Evolutionary conservation across 768 basidiomycete species (phyloP).

Genomic region (Trametes cubensis): DNA sequence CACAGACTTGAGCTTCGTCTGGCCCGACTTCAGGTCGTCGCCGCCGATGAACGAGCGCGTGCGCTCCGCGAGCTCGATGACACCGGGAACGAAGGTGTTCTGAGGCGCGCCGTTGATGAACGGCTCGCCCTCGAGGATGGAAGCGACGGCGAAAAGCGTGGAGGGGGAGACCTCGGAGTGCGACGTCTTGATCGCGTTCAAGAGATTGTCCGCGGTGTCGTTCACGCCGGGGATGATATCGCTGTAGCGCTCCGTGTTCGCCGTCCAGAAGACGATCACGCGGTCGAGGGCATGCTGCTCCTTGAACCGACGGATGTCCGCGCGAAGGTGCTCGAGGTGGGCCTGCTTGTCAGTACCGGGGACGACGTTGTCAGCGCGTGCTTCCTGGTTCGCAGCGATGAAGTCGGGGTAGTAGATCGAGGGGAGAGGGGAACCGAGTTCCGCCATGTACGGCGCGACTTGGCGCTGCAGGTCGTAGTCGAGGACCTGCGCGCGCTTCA

Average conservation of each 20-base stretch:
- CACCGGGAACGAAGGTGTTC: conserved; percentile 98
- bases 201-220: conserved; percentile 88
- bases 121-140: conserved; percentile 92
- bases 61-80: conserved; percentile 89
- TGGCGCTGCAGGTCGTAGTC: conserved; percentile 98
- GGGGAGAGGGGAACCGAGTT: conserved; percentile 81
- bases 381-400: conserved; percentile 97
- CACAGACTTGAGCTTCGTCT: conserved; percentile 96
- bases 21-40: conserved; percentile 97
- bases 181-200: conserved; percentile 77
- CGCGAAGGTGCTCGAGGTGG: conserved; percentile 89
- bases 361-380: conserved; percentile 92
- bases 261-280: conserved; percentile 96
- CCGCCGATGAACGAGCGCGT: conserved; percentile 93
- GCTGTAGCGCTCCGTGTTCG: conserved; percentile 97
- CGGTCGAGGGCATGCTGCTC: conserved; percentile 78
- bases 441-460: conserved; percentile 82
- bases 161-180: conserved; percentile 97
- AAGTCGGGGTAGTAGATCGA: conserved; percentile 98
- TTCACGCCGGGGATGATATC: conserved; percentile 94
- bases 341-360: conserved; percentile 84
- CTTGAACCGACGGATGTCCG: conserved; percentile 96
- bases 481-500: conserved; percentile 90
- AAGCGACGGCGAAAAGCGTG: conserved; percentile 92
- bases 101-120: conserved; percentile 98